Base-by-base conservation (phyloP, 1,139 yeast genomes). In the Sugiyamaella neomexicana region DNA sequence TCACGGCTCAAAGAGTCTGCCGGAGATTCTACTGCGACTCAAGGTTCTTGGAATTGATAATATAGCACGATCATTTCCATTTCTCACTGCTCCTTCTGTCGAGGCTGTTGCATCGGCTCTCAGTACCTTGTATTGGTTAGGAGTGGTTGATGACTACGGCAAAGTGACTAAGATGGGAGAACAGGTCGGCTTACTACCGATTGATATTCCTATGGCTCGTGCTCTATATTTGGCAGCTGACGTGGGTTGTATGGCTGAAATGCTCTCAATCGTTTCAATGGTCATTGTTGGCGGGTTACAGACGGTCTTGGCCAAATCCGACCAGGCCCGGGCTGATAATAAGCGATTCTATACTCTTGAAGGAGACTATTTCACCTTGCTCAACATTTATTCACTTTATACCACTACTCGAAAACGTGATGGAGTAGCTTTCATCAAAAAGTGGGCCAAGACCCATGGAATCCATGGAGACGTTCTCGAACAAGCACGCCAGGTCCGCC, bases 71-170 rank as follows among this genome's bases (percentile, higher is more conserved):
- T 55, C 60, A 15, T 88, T 89, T 66, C 95, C 89, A 66, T 89
- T 86, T 67, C 83, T 89, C 87, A 91, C 88, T 63, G 91, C 96
- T 9, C 97, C 97, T 7, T 91, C 96, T 1, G 90, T 95, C 8
- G 60, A 55, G 90, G 86, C 71, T 82, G 91, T 36, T 86, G 72
- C 95, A 83, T 68, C 74, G 85, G 69, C 86, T 83, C 66, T 87
- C n/a, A 45, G 56, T 5, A 46, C 41, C 42, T 62, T 70, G 20
- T 87, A 80, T 62, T 81, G 86, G 67, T 75, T 89, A 57, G 83
- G 82, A 23, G 89, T 95, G 70, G 75, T 89, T 53, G 85, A 86
- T 60, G 93, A 87, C 65, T 85, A 84, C 46, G 96, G 96, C 53
- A 85, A 82, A 53, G 73, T 90, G 63, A 89, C 96, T 0, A 76